These are phyloP conservation scores for Aspergillus viridinutans DNA, from an alignment of 2,329 filamentous ascomycete genomes.

Conservation along the genomic window DNA sequence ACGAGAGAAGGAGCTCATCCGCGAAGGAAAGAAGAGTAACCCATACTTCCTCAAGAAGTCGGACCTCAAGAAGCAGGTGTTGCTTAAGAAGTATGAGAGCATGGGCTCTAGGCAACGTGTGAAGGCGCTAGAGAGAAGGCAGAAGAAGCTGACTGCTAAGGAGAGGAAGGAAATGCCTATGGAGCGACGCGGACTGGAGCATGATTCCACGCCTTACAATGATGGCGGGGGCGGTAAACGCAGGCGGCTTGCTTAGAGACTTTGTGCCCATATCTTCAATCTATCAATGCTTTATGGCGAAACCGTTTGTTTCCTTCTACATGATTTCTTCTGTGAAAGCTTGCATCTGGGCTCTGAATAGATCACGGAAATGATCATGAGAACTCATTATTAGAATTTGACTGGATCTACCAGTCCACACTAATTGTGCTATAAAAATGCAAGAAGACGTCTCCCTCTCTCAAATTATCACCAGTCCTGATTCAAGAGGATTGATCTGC, in stretches of 20 bases:
- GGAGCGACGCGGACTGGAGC: slow-evolving; percentile 44
- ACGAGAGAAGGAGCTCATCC: slow-evolving; percentile 78
- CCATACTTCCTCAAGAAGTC: slow-evolving; percentile 91
- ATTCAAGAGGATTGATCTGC: neutral
- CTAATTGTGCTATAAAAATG: neutral
- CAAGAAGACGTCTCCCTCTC: neutral
- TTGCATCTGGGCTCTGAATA: neutral
- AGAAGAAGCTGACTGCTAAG: slow-evolving; percentile 83
- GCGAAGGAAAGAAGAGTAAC: slow-evolving; percentile 71
- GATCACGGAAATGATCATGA: neutral
- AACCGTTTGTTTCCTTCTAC: neutral
- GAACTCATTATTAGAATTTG: slow-evolving; percentile 14
- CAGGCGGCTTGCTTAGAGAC: slow-evolving; percentile 22
- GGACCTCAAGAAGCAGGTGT: slow-evolving; percentile 81
- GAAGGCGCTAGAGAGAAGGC: slow-evolving; percentile 75
- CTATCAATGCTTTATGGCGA: neutral
- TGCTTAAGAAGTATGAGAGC: slow-evolving; percentile 72
- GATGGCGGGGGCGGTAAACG: slow-evolving; percentile 24
- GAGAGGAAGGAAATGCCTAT: slow-evolving; percentile 74
- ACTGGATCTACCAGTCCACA: neutral
- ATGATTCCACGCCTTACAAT: slow-evolving; percentile 13
- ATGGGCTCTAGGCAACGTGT: slow-evolving; percentile 85
- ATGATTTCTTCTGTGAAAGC: neutral
- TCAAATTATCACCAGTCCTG: neutral
- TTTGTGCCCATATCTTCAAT: neutral